Evolutionary conservation across 1,284 basidiomycete genomes (phyloP), one percentile per base, ranked within the genome.

Genomic region (Lignosus rhinocerotis): DNA sequence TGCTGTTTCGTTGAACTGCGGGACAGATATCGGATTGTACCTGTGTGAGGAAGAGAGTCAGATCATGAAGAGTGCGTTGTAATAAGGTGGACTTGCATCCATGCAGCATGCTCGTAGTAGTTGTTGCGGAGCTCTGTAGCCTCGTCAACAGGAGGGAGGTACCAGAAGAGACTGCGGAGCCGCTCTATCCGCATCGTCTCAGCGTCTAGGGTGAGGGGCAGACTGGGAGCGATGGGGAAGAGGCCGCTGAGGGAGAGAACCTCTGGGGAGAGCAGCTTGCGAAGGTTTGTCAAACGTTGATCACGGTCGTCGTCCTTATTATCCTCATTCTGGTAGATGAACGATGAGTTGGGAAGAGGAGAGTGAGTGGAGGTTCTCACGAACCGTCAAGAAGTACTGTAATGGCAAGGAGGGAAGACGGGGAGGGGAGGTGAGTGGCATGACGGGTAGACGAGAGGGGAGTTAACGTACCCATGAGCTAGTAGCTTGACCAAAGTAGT

Each of bases 341-440:
- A 31, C 48, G 6, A 25, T 25, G 33, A n/a, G 66, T 54, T 46
- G 44, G 33, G 43, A 50, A 60, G 36, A 34, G 39, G 21, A 36
- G 7, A 25, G 8, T 34, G 16, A 34, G 11, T 10, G 17, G 44
- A 6, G 9, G n/a, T 55, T 60, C 51, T 34, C 53, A 64, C 68
- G 67, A 69, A 87, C 86, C 78, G 88, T 86, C 46, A 90, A 77
- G 70, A 88, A 91, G 66, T 87, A 86, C 89, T 91, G 63, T n/a
- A 43, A 48, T 11, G 39, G 9, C 17, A 36, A 16, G 17, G 30
- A 41, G 5, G 50, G 17, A 19, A 42, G 48, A 56, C 19, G 44
- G 25, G 31, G 53, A 14, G 47, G 51, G 47, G 48, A 33, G 34
- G 43, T 46, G 25, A 47, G 53, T 51, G 51, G 51, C 21, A 43